Conservation (phyloP, 495 filamentous ascomycete species). For the Aspergillus bridgeri region DNA sequence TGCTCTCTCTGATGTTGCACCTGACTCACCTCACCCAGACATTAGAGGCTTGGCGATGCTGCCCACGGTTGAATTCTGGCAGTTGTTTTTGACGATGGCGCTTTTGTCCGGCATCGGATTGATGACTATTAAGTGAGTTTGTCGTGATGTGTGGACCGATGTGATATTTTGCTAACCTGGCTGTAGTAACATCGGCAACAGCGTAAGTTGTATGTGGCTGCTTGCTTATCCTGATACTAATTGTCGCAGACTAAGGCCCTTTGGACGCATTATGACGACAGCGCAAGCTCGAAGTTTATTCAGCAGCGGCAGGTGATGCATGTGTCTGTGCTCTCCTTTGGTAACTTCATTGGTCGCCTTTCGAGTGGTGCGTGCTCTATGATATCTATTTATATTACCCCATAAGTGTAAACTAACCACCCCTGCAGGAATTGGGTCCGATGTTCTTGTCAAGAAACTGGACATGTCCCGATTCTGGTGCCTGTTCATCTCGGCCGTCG, state of each 20-base stretch:
- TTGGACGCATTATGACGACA: slow-evolving; percentile 80
- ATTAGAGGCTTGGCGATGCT: slow-evolving; percentile 82
- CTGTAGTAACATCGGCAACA: slow-evolving; percentile 88
- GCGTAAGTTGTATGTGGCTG: slow-evolving; percentile 44
- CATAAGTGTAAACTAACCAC: slow-evolving; percentile 1
- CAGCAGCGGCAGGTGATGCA: slow-evolving; percentile 83
- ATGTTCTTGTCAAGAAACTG: slow-evolving; percentile 77
- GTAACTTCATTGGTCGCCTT: slow-evolving; percentile 79
- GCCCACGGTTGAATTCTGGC: slow-evolving; percentile 79
- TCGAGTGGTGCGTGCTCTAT: slow-evolving; percentile 54
- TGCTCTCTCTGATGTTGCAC: slow-evolving; percentile 34
- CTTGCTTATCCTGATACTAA: slow-evolving; percentile 11
- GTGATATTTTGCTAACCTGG: slow-evolving; percentile 32
- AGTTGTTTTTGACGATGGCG: slow-evolving; percentile 79
- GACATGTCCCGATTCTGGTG: slow-evolving; percentile 86
- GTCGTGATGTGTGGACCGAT: not conserved
- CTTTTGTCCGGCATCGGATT: slow-evolving; percentile 87
- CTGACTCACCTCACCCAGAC: slow-evolving; percentile 71
- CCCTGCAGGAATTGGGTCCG: slow-evolving; percentile 73
- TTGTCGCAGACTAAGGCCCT: slow-evolving; percentile 55
- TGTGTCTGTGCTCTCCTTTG: slow-evolving; percentile 85
- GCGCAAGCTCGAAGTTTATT: slow-evolving; percentile 68
- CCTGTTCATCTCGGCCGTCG: slow-evolving; percentile 65
- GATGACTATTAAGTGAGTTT: slow-evolving; percentile 96
- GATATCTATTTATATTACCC: not conserved